Base-by-base conservation (phyloP, 2,329 filamentous ascomycete species). In the Fusarium nisikadoi region DNA sequence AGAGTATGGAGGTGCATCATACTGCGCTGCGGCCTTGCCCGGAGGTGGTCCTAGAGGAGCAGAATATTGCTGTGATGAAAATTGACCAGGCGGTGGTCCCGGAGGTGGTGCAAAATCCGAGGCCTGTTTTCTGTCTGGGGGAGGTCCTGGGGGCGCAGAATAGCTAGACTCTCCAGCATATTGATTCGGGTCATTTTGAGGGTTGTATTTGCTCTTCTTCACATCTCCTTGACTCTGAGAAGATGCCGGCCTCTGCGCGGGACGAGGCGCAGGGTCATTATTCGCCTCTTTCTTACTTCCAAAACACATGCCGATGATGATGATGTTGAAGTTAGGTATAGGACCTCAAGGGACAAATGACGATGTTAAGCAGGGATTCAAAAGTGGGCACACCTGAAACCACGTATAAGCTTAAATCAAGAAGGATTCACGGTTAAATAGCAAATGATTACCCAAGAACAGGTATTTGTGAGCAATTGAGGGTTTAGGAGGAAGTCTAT, bases 241-340 rank as follows among this genome's bases (percentile, higher is more conserved):
- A 3, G 75, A 68, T 7, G 64, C 65, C n/a, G 74, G 77, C n/a
- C 72, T 65, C 74, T 79, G 79, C 19, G 55, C 78, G 14, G 84
- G 85, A 35, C 83, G 79, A 6, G 85, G 81, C 12, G 83, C 79
- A 25, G 81, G 81, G 35, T 83, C 82, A 65, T 82, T 76, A 38
- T 79, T 76, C 54, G 77, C 74, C 53, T 83, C 81, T 62, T 84
- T 81, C 54, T 84, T 85, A 71, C 79, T 79, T 47, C 85, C 84
- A 72, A 88, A 87, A 77, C 86, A 88, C 86, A 88, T 88, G 50
- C 41, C 65, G 64, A 62, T 45, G 20, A 38, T 43, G 39, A 33
- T 43, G 39, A 25, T 53, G 56, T 36, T 59, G 31, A 42, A 53
- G 56, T 55, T 53, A 64, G 35, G 38, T 52, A 56, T 35, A 27